Evolutionary conservation across 2,329 filamentous ascomycete genomes (phyloP).

Genomic region (Arthrobotrys conoides): DNA sequence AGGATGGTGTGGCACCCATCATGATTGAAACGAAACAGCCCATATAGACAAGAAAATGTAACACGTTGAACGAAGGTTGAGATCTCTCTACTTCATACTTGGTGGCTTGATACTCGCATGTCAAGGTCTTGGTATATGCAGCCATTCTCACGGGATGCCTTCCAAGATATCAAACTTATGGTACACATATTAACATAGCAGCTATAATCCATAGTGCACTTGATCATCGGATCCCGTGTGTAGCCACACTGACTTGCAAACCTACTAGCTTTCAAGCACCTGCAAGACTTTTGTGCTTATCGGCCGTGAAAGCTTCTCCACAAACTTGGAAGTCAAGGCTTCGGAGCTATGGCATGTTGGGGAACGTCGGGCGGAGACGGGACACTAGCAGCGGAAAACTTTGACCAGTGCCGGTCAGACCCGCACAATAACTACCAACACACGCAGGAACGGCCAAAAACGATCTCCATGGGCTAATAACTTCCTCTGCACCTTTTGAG

Average conservation of each 20-base stretch:
- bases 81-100: neutral
- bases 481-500: no score
- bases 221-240: conserved; percentile 10
- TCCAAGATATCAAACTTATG: conserved; percentile 7
- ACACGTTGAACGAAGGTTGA: conserved; percentile 21
- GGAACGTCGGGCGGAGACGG: conserved; percentile 5
- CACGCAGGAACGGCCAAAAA: neutral
- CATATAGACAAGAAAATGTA: conserved; percentile 1
- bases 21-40: conserved; percentile 41
- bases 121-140: conserved; percentile 27
- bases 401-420: conserved; percentile 14
- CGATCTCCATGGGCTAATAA: neutral
- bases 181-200: conserved; percentile 4
- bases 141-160: conserved; percentile 8
- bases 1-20: conserved; percentile 47
- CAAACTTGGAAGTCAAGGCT: no score
- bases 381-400: conserved; percentile 12
- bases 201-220: neutral
- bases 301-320: neutral
- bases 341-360: neutral
- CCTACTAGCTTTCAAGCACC: neutral
- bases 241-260: neutral
- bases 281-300: neutral
- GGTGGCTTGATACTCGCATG: conserved; percentile 40
- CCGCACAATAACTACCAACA: neutral